These are phyloP conservation scores for Hypoxylon intermedium DNA, from an alignment of 495 filamentous ascomycete species.

Conservation along the genomic window DNA sequence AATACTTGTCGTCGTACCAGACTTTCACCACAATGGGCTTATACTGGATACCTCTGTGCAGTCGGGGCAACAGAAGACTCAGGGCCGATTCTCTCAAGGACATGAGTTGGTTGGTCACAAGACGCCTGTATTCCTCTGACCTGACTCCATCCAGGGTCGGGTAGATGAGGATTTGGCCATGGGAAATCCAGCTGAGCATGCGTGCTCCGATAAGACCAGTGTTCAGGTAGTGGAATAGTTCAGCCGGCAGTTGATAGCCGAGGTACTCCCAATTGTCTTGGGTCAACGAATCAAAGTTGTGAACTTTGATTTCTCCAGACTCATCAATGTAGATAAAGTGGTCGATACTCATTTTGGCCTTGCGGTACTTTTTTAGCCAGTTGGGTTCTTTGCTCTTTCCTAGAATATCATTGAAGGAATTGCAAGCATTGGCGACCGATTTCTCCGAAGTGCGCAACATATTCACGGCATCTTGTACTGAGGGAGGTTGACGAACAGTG, in stretches of 20 bases:
- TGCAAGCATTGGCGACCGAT: slow-evolving; percentile 67
- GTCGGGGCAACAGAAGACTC: slow-evolving; percentile 73
- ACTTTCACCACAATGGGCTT: slow-evolving; percentile 76
- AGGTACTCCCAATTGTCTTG: slow-evolving; percentile 87
- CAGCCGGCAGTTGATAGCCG: slow-evolving; percentile 85
- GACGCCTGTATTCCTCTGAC: slow-evolving; percentile 77
- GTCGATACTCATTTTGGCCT: slow-evolving; percentile 80
- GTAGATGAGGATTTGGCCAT: slow-evolving; percentile 73
- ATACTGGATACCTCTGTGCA: slow-evolving; percentile 80
- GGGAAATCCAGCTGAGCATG: slow-evolving; percentile 79
- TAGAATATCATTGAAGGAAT: slow-evolving; percentile 74
- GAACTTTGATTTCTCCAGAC: slow-evolving; percentile 74
- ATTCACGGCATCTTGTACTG: slow-evolving; percentile 71
- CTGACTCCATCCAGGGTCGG: slow-evolving; percentile 84
- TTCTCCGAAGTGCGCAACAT: slow-evolving; percentile 72
- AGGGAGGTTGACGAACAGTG: slow-evolving; percentile 57
- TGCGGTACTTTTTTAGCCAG: slow-evolving; percentile 85
- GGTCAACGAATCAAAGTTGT: slow-evolving; percentile 73
- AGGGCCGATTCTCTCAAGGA: slow-evolving; percentile 77
- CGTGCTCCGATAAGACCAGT: slow-evolving; percentile 80
- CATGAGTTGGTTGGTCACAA: slow-evolving; percentile 74
- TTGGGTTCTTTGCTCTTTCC: slow-evolving; percentile 66
- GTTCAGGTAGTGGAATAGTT: slow-evolving; percentile 91
- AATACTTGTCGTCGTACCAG: slow-evolving; percentile 82
- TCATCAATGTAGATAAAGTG: slow-evolving; percentile 83